phyloP scores from a whole-genome alignment of 78 protist species.

The Protostelium mycophagum region DNA sequence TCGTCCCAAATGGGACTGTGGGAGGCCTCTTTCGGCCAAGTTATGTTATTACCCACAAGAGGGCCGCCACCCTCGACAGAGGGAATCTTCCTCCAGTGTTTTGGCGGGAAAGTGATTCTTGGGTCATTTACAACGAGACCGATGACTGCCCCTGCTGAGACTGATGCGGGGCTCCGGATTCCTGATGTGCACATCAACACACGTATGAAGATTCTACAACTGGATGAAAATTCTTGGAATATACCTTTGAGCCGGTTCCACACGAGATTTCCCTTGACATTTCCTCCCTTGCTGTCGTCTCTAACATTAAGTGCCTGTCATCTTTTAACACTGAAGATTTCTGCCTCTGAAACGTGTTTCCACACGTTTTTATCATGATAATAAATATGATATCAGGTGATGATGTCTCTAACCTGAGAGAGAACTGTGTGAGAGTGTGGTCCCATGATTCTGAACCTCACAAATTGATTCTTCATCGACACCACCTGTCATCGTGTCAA shows the following conservation, averaged over 20 bases:
- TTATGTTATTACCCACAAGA: not conserved
- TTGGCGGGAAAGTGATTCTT: conserved; percentile 16
- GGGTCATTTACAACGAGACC: conserved; percentile 36
- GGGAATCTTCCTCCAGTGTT: conserved; percentile 22
- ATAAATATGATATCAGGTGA: too few species aligned
- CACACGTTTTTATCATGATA: too few species aligned
- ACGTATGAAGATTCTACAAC: too few species aligned
- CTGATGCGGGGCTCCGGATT: conserved; percentile 30
- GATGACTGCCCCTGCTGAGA: conserved; percentile 36
- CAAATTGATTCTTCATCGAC: conserved; percentile 15
- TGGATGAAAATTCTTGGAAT: too few species aligned
- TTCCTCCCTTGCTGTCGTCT: not conserved
- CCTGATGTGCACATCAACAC: too few species aligned
- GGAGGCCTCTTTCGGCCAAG: conserved; percentile 2
- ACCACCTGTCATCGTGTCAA: not conserved
- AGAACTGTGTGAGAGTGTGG: conserved; percentile 21
- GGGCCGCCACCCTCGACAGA: conserved; percentile 14
- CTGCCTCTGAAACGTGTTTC: too few species aligned
- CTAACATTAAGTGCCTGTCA: too few species aligned
- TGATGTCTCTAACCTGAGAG: not conserved
- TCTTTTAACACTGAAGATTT: too few species aligned
- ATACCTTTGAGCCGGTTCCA: conserved; percentile 27
- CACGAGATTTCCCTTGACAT: not conserved
- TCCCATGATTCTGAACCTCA: conserved; percentile 46
- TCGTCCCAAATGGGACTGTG: conserved; percentile 16